A percentile compares a stretch with the other conserved stretches of the same genome.
Evolutionary conservation across 2,329 filamentous ascomycete species (phyloP).

Genomic region (Geosmithia putterillii): DNA sequence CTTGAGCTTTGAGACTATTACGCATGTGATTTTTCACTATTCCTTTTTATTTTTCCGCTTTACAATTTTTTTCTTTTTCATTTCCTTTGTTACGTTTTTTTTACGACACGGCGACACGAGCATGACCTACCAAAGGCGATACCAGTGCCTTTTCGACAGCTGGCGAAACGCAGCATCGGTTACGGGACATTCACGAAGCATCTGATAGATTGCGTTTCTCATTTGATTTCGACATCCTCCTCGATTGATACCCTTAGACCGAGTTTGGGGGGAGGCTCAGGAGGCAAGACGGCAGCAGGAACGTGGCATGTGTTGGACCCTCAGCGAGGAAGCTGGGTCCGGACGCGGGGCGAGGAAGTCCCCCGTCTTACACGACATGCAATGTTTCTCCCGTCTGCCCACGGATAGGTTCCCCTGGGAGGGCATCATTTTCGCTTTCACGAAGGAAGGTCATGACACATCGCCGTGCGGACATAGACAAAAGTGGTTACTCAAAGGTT

Average conservation of each 20-base stretch:
- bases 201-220: constrained; percentile 30
- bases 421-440: constrained; percentile 27
- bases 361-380: constrained; percentile 15
- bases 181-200: constrained; percentile 25
- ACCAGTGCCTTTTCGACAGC: constrained; percentile 12
- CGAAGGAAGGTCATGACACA: constrained; percentile 29
- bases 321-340: constrained; percentile 15
- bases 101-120: constrained; percentile 25
- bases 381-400: constrained; percentile 25
- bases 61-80: constrained; percentile 11
- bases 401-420: constrained; percentile 18
- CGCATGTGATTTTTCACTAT: constrained; percentile 3
- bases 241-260: constrained; percentile 33
- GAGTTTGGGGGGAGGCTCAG: constrained; percentile 25
- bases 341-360: constrained; percentile 15
- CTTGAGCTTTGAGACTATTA: constrained; percentile 10
- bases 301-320: constrained; percentile 22
- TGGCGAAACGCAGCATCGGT: constrained; percentile 22
- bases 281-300: constrained; percentile 18
- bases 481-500: constrained; percentile 51
- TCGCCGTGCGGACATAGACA: constrained; percentile 44
- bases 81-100: constrained; percentile 11
- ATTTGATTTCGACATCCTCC: constrained; percentile 28
- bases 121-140: constrained; percentile 21
- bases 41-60: constrained; percentile 5